phyloP scores from a whole-genome alignment of 2,329 filamentous ascomycete species.

The Stagonosporopsis vannaccii region DNA sequence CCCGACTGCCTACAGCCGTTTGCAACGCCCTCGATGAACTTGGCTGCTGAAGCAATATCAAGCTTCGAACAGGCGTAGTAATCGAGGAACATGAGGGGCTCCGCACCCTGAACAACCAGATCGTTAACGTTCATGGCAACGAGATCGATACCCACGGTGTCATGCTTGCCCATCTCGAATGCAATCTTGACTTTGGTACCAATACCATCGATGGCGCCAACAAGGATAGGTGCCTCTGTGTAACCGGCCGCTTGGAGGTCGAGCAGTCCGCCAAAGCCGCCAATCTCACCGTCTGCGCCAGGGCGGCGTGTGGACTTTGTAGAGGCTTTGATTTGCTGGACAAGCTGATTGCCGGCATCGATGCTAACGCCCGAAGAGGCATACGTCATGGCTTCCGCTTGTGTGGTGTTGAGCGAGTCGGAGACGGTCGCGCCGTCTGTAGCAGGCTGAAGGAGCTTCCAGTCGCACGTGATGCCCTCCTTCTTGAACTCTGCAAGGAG shows the following conservation, averaged over 20 bases:
- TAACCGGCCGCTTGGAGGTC: slow-evolving; percentile 80
- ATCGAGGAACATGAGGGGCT: slow-evolving; percentile 95
- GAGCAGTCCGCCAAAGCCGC: slow-evolving; percentile 90
- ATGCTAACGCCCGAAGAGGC: slow-evolving; percentile 93
- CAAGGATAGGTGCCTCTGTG: slow-evolving; percentile 76
- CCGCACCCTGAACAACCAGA: slow-evolving; percentile 92
- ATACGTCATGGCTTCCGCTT: slow-evolving; percentile 71
- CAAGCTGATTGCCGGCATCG: slow-evolving; percentile 90
- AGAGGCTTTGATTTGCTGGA: slow-evolving; percentile 87
- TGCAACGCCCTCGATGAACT: slow-evolving; percentile 92
- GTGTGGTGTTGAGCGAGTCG: slow-evolving; percentile 21
- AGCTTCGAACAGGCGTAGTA: slow-evolving; percentile 95
- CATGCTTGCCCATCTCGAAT: slow-evolving; percentile 85
- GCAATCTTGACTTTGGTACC: slow-evolving; percentile 98
- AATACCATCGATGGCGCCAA: slow-evolving; percentile 95
- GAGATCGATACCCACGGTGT: slow-evolving; percentile 94
- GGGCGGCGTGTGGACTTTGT: slow-evolving; percentile 85
- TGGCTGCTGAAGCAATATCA: slow-evolving; percentile 75
- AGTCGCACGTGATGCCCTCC: slow-evolving; percentile 79
- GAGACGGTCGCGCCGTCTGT: slow-evolving; percentile 66
- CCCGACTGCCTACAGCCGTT: slow-evolving; percentile 83
- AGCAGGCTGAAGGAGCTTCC: slow-evolving; percentile 88
- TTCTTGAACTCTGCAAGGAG: slow-evolving; percentile 77
- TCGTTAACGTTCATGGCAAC: slow-evolving; percentile 99
- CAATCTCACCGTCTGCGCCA: slow-evolving; percentile 91